phyloP scores from a whole-genome alignment of 805 yeast genomes.

The Saccharomycopsis sp. region DNA sequence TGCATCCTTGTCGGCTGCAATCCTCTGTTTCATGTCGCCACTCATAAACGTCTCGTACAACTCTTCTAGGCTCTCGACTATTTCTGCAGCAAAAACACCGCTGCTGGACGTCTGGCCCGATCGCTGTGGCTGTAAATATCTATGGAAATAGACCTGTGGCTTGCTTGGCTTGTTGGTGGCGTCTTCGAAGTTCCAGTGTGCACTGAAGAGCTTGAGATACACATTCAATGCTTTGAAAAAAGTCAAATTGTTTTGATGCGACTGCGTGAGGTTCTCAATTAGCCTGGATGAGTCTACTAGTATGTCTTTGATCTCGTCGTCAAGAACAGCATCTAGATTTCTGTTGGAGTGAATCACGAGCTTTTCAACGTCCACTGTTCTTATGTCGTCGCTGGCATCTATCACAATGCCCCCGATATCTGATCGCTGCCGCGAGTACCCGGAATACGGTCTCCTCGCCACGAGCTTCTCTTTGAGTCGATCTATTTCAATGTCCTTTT shows the following conservation, averaged over 20 bases:
- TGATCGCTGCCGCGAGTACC: background rate
- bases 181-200: background rate
- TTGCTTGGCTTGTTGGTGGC: background rate
- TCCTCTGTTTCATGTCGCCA: background rate
- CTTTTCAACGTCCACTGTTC: background rate
- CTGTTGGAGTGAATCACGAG: background rate
- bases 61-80: background rate
- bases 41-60: background rate
- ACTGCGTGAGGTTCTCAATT: constrained; percentile 11
- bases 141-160: background rate
- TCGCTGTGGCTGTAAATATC: background rate
- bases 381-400: background rate
- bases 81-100: background rate
- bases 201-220: background rate
- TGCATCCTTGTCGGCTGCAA: constrained; percentile 12
- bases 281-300: constrained; percentile 18
- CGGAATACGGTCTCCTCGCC: constrained; percentile 1
- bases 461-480: constrained; percentile 15
- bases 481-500: constrained; percentile 15
- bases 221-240: background rate
- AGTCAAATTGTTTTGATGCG: constrained; percentile 9
- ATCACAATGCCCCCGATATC: background rate
- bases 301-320: constrained; percentile 15
- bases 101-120: background rate
- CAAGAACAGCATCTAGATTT: constrained; percentile 2